Conservation (phyloP, 225 moss, liverwort and hornwort genomes). For the Sphagnum contortum region DNA sequence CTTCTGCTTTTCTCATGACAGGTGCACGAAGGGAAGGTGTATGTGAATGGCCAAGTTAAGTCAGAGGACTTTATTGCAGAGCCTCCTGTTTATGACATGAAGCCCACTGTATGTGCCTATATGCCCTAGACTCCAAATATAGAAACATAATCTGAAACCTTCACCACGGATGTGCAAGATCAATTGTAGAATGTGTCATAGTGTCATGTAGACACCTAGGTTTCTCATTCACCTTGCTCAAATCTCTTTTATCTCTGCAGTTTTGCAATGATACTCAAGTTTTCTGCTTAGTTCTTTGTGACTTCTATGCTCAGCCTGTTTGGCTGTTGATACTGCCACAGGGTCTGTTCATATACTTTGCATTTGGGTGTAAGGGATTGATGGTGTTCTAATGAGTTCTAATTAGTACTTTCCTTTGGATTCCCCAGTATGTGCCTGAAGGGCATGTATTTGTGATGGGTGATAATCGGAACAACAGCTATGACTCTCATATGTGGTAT, state of each 20-base stretch:
- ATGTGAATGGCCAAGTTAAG: constrained; percentile 58
- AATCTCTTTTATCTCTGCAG: no score
- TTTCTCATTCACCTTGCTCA: no score
- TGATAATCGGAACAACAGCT: constrained; percentile 99
- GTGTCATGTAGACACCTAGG: no score
- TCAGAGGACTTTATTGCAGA: constrained; percentile 85
- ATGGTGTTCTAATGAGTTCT: no score
- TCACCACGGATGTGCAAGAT: not conserved
- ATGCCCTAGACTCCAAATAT: not conserved
- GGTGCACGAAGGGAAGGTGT: constrained; percentile 77
- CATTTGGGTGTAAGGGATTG: no score
- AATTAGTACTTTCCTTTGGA: not conserved
- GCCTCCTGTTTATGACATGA: constrained; percentile 82
- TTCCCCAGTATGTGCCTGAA: constrained; percentile 75
- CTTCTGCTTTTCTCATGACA: constrained; percentile 9
- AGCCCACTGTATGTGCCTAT: constrained; percentile 44
- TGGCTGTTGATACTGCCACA: no score
- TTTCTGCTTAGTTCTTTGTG: no score
- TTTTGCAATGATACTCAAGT: no score
- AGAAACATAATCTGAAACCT: not conserved
- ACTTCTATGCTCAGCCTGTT: no score
- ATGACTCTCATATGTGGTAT: constrained; percentile 84
- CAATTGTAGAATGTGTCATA: no score
- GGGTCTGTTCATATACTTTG: no score
- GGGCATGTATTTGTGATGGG: constrained; percentile 94